Evolutionary conservation across 768 basidiomycete genomes (phyloP).

Genomic region (Suillus cothurnatus): DNA sequence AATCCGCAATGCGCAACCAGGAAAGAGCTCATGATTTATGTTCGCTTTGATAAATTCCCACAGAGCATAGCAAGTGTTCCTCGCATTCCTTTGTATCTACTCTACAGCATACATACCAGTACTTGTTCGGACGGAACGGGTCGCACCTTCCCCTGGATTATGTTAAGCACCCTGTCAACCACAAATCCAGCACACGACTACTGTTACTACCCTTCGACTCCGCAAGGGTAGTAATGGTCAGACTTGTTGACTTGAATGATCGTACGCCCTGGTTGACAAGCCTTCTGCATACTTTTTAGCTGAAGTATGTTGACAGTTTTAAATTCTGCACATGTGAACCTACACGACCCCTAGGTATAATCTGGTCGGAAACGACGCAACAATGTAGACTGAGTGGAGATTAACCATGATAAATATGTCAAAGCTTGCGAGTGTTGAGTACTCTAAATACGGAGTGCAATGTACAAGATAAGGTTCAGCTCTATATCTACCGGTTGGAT

Average conservation of each 20-base stretch:
- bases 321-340: too few species aligned
- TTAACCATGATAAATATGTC: too few species aligned
- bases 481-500: too few species aligned
- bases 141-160: neutral
- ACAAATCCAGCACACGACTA: neutral
- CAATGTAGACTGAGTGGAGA: too few species aligned
- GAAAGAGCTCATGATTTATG: neutral
- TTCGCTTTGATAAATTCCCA: neutral
- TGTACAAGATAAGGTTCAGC: too few species aligned
- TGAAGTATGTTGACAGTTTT: too few species aligned
- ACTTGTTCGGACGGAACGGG: neutral
- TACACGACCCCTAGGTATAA: too few species aligned
- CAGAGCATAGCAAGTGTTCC: neutral
- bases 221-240: neutral
- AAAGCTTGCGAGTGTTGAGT: too few species aligned
- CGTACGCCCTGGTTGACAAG: neutral
- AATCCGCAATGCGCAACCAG: constrained; percentile 22
- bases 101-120: neutral
- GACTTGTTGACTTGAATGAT: neutral
- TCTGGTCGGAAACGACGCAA: too few species aligned
- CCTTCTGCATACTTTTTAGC: too few species aligned
- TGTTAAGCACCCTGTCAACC: neutral
- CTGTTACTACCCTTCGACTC: neutral
- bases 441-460: too few species aligned
- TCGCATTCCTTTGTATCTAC: neutral